phyloP scores from a whole-genome alignment of 768 basidiomycete species.

The Tylopilus felleus region DNA sequence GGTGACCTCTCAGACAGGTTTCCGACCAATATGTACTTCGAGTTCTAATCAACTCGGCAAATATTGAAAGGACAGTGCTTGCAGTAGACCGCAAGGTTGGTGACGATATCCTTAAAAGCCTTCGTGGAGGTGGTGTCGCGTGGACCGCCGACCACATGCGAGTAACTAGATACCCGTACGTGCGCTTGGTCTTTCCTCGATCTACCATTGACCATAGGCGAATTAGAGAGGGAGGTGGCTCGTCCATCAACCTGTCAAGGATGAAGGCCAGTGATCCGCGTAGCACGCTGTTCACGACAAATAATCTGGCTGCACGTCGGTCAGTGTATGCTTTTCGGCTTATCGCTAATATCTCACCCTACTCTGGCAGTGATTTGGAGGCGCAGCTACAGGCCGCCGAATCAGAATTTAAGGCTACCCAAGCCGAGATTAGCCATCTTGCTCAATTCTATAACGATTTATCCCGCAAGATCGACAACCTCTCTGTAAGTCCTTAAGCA shows the following conservation, averaged over 20 bases:
- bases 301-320: conserved; percentile 49
- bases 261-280: conserved; percentile 34
- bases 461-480: conserved; percentile 28
- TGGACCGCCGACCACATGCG: conserved; percentile 62
- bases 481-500: conserved; percentile 32
- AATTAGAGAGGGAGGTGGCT: conserved; percentile 65
- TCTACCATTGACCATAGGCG: not conserved
- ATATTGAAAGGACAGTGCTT: conserved; percentile 72
- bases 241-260: conserved; percentile 39
- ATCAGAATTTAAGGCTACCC: conserved; percentile 32
- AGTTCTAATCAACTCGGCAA: conserved; percentile 69
- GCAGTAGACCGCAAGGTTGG: conserved; percentile 62
- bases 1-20: conserved; percentile 46
- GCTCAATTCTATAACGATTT: conserved; percentile 29
- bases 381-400: conserved; percentile 40
- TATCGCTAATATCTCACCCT: not conserved
- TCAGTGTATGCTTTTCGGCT: conserved; percentile 26
- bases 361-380: conserved; percentile 43
- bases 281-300: conserved; percentile 51
- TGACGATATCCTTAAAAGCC: conserved; percentile 44
- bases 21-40: conserved; percentile 71
- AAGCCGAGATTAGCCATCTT: conserved; percentile 25
- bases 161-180: conserved; percentile 65
- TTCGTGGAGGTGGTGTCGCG: conserved; percentile 51
- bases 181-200: conserved; percentile 7